Percentiles rank a stretch among this genome's conserved stretches.
Conservation (phyloP, 768 basidiomycete genomes). For the Panellus pusillus region DNA sequence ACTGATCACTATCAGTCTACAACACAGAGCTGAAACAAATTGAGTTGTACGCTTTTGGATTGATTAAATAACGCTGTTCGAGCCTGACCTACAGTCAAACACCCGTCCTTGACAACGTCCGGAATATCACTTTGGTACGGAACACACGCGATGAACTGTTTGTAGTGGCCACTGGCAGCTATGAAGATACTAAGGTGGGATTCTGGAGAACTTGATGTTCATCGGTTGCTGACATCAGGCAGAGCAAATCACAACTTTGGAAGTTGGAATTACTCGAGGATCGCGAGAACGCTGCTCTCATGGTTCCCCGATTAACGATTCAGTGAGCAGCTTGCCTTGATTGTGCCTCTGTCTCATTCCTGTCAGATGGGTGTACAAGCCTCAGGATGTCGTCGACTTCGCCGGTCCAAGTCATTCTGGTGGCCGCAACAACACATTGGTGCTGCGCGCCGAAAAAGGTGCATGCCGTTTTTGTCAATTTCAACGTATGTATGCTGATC, state of each 20-base stretch:
- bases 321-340: constrained; percentile 28
- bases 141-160: constrained; percentile 48
- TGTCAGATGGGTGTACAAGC: constrained; percentile 69
- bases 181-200: constrained; percentile 70
- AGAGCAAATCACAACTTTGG: constrained; percentile 82
- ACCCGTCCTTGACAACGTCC: constrained; percentile 71
- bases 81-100: constrained; percentile 49
- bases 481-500: background rate
- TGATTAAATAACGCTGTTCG: constrained; percentile 3
- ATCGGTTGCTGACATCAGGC: constrained; percentile 25
- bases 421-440: constrained; percentile 74
- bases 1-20: constrained; percentile 47
- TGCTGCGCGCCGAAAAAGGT: constrained; percentile 80
- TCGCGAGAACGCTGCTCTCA: constrained; percentile 34
- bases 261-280: constrained; percentile 66
- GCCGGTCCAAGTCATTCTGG: constrained; percentile 84
- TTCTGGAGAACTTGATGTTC: background rate
- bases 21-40: constrained; percentile 63
- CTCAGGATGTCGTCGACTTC: constrained; percentile 69
- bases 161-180: constrained; percentile 68
- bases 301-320: constrained; percentile 39
- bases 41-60: constrained; percentile 50
- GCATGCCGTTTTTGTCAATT: constrained; percentile 3
- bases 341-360: constrained; percentile 19
- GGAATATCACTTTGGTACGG: constrained; percentile 64